Evolutionary conservation across 805 yeast genomes (phyloP).

Genomic region (Citeromyces matritensis): DNA sequence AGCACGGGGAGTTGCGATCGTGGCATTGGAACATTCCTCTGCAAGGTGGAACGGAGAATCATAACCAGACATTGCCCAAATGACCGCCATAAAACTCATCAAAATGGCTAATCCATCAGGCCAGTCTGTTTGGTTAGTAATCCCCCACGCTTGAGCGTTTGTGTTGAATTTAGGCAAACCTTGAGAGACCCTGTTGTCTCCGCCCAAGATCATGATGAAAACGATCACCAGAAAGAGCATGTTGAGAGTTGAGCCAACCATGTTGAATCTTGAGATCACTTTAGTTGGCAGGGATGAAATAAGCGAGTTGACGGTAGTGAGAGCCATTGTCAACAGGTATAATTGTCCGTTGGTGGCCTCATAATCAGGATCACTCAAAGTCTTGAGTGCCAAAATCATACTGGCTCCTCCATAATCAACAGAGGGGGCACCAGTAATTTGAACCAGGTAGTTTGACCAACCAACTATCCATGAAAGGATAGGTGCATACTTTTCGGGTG

Average conservation of each 20-base stretch:
- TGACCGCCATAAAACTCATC: conserved; percentile 43
- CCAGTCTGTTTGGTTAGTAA: conserved; percentile 43
- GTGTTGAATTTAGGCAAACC: conserved; percentile 32
- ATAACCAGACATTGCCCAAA: conserved; percentile 64
- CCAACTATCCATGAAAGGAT: conserved; percentile 47
- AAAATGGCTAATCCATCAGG: conserved; percentile 46
- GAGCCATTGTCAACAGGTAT: conserved; percentile 35
- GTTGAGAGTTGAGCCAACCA: conserved; percentile 32
- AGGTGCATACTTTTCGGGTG: conserved; percentile 40
- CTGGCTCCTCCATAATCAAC: conserved; percentile 42
- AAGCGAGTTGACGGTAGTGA: conserved; percentile 28
- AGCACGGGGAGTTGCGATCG: conserved; percentile 51
- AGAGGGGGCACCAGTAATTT: conserved; percentile 47
- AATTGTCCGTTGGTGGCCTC: conserved; percentile 30
- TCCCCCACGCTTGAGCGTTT: conserved; percentile 34
- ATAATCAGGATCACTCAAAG: conserved; percentile 22
- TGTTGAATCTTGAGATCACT: conserved; percentile 35
- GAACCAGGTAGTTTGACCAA: conserved; percentile 52
- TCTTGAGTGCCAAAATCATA: conserved; percentile 36
- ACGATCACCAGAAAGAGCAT: conserved; percentile 33
- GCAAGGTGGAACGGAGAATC: conserved; percentile 64
- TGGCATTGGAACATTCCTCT: conserved; percentile 58
- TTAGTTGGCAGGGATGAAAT: conserved; percentile 39
- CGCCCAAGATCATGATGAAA: conserved; percentile 36
- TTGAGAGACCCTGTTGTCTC: conserved; percentile 21